Base-by-base conservation (phyloP, 495 filamentous ascomycete species). In the Tuber magnatum region DNA sequence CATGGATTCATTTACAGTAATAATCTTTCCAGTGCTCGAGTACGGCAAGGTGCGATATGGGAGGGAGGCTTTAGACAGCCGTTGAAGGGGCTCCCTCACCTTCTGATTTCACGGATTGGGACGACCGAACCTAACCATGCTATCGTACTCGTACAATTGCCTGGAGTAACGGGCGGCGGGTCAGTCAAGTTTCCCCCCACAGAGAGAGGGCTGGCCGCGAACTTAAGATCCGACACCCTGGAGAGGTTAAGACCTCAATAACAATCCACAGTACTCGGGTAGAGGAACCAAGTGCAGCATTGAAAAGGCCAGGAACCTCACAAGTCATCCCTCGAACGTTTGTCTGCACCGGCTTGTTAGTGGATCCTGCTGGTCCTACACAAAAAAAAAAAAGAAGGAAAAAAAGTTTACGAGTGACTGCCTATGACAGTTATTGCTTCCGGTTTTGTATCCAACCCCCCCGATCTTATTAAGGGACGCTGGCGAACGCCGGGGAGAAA, bases 401-500 rank as follows among this genome's bases (percentile, higher is more conserved):
- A 14, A 16, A 6, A 32, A 6, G 5, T 65, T 35, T 28, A n/a
- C 56, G 56, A 65, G 56, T 65, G 56, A 65, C 56, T 35, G 28
- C 28, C 56, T 32, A 32, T 65, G 56, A 65, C 12, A 32, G 28
- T 65, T 18, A 14, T 35, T 14, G 2, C 28, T 65, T 35, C 9
- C 2, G 28, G 24, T 14, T 28, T 12, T n/a, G 9, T 14, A 61
- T 61, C n/a, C 51, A 24, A 61, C n/a, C n/a, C n/a, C 51, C 51
- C n/a, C n/a, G n/a, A 61, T 28, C 51, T 61, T 35, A 65, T 65
- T 20, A 65, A 65, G 56, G 56, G 56, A 65, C 56, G 35, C 56
- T 65, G 3, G 56, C 28, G 28, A 35, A 35, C 56, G 28, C 56
- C 51, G 32, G 51, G 16, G 56, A 10, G 28, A 65, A 65, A 65